Percentiles rank a stretch among this genome's conserved stretches.
phyloP scores from a whole-genome alignment of 441 rosid genomes.

The Erodium trifolium region DNA sequence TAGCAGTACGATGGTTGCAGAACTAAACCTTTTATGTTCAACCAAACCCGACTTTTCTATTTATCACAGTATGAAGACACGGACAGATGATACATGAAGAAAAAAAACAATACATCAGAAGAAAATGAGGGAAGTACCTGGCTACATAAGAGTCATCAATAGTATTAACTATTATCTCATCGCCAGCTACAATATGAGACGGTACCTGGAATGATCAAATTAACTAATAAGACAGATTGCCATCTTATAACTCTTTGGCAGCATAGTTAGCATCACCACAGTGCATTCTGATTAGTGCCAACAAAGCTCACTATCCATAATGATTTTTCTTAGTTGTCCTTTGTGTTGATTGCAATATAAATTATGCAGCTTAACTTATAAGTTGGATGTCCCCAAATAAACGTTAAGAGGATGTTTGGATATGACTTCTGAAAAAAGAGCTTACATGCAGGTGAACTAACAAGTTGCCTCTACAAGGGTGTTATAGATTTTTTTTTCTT shows the following conservation, averaged over 20 bases:
- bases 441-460: too few relatives aligned
- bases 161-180: constrained; percentile 63
- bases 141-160: constrained; percentile 56
- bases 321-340: background rate
- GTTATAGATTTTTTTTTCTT: too few relatives aligned
- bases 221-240: background rate
- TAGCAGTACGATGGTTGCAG: too few relatives aligned
- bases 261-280: background rate
- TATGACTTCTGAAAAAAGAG: too few relatives aligned
- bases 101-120: background rate
- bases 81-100: background rate
- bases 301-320: background rate
- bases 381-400: background rate
- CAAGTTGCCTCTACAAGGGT: too few relatives aligned
- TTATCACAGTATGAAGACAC: background rate
- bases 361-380: background rate
- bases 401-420: too few relatives aligned
- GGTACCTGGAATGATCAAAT: constrained; percentile 46
- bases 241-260: background rate
- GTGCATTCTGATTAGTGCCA: background rate
- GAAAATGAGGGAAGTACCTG: constrained; percentile 34
- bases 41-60: background rate
- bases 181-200: constrained; percentile 63
- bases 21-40: too few relatives aligned
- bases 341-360: background rate